Evolutionary conservation across 495 filamentous ascomycete genomes (phyloP), one percentile per base, ranked within the genome.

Genomic region (Penicillium goetzii): DNA sequence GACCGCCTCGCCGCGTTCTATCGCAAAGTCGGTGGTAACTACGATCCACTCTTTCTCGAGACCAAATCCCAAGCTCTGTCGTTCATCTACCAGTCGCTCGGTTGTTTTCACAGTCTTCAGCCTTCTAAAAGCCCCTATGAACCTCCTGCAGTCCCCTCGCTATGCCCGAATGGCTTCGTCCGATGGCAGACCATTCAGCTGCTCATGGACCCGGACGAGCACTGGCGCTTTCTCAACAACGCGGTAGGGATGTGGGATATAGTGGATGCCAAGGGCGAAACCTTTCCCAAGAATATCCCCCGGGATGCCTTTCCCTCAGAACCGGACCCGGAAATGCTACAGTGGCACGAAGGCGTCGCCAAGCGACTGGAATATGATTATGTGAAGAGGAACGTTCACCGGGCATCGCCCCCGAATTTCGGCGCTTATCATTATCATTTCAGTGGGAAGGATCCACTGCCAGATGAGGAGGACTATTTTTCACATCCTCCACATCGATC

Each of bases 101-200:
- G 93, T 53, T 97, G 95, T 75, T 90, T 92, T 62, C 90, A 95
- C 71, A 86, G 85, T 33, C 83, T 93, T 14, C 88, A 89, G 58
- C 89, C 90, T 0, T 85, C 86, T 21, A 76, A 81, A 14, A 85
- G 93, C 65, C 87, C 90, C 50, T 97, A 89, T 69, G 82, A 84
- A 2, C 76, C 88, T 12, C 95, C 95, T 0, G 86, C 84, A 1
- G 82, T 97, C 40, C 95, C 95, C 11, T 90, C 92, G 15, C 79
- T 99, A 59, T 93, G 92, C 41, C 80, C 83, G 0, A 86, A 85
- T 64, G 95, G 95, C 26, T 99, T 97, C 72, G 88, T 94, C 43
- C 87, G 89, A 69, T 99, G 94, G 93, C 91, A 97, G 81, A 90
- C 91, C 2, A 92, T 99, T 17, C 92, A 98, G 76, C 78, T 96